Evolutionary conservation across 2,329 filamentous ascomycete species (phyloP).

Genomic region (Fusarium neocosmosporiellum): DNA sequence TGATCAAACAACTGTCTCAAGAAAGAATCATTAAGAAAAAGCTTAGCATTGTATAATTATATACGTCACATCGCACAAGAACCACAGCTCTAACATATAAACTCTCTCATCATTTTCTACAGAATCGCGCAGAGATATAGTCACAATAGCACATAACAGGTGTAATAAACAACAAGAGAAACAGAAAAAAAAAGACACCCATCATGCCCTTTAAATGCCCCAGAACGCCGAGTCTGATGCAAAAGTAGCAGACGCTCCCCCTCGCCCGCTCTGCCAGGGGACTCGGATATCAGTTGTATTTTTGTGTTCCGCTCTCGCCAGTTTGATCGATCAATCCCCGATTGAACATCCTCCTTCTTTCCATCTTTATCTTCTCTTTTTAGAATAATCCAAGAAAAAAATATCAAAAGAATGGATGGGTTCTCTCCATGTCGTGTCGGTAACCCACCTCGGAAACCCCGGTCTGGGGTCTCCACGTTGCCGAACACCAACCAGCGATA

Average conservation of each 20-base stretch:
- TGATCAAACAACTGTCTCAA: neutral
- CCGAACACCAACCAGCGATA: slow-evolving; percentile 5
- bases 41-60: neutral
- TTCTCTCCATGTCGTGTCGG: slow-evolving; percentile 9
- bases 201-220: slow-evolving; percentile 45
- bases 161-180: slow-evolving; percentile 3
- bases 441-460: neutral
- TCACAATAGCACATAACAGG: slow-evolving; percentile 17
- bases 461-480: neutral
- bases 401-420: slow-evolving; percentile 11
- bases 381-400: slow-evolving; percentile 21
- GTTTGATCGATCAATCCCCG: slow-evolving; percentile 1
- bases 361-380: slow-evolving; percentile 15
- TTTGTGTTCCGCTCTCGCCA: slow-evolving; percentile 23
- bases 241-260: slow-evolving; percentile 39
- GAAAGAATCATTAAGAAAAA: neutral
- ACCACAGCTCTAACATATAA: slow-evolving; percentile 1
- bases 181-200: slow-evolving; percentile 37
- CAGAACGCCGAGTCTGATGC: slow-evolving; percentile 47
- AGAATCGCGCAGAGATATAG: slow-evolving; percentile 26
- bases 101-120: slow-evolving; percentile 17
- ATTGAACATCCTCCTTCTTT: neutral
- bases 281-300: slow-evolving; percentile 32
- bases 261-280: slow-evolving; percentile 28
- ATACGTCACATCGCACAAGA: neutral